phyloP scores from a whole-genome alignment of 2,329 filamentous ascomycete genomes.

The Leptographium lundbergii region DNA sequence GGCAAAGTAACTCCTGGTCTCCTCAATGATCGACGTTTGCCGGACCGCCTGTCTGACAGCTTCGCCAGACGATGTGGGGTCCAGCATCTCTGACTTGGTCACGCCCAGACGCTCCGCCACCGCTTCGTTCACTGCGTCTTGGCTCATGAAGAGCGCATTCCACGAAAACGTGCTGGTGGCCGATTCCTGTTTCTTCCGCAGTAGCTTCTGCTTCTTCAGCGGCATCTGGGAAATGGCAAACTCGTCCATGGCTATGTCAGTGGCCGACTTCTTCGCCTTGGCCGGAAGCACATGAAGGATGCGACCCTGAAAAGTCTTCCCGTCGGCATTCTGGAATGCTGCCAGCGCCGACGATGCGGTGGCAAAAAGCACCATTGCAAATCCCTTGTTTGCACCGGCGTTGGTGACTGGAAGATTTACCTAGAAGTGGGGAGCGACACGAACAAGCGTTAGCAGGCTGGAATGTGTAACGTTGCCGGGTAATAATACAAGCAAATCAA shows the following conservation, averaged over 20 bases:
- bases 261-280: constrained; percentile 55
- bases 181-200: constrained; percentile 73
- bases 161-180: constrained; percentile 77
- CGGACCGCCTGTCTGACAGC: constrained; percentile 94
- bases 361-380: constrained; percentile 72
- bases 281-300: constrained; percentile 83
- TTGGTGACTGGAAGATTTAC: constrained; percentile 73
- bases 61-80: constrained; percentile 90
- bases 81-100: constrained; percentile 79
- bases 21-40: constrained; percentile 82
- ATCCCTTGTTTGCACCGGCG: constrained; percentile 70
- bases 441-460: constrained; percentile 1
- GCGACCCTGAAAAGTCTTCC: constrained; percentile 81
- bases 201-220: constrained; percentile 84
- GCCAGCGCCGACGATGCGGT: constrained; percentile 60
- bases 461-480: background rate
- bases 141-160: constrained; percentile 99
- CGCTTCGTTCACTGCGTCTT: constrained; percentile 86
- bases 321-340: constrained; percentile 71
- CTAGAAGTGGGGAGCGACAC: constrained; percentile 34
- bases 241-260: constrained; percentile 51
- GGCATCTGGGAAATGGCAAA: constrained; percentile 83
- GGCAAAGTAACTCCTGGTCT: constrained; percentile 84
- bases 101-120: constrained; percentile 78
- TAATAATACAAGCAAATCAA: background rate